Percentiles rank a stretch among this genome's conserved stretches.
These are phyloP conservation scores for Talaromyces sp. DNA, from an alignment of 2,329 filamentous ascomycete species.

Conservation along the genomic window DNA sequence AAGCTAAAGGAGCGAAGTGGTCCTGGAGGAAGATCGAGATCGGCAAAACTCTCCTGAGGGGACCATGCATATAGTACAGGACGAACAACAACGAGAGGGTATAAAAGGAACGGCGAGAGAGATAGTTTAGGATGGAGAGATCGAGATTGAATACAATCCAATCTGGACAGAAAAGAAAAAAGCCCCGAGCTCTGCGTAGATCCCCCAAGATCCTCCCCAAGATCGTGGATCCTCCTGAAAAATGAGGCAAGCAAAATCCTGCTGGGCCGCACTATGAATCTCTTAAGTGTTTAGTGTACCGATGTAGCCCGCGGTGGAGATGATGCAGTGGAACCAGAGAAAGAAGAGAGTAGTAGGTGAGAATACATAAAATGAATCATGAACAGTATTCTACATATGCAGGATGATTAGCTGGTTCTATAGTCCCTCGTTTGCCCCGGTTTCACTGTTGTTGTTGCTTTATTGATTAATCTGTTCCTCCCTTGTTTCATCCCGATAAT, in stretches of 20 bases:
- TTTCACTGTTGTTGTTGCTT: slow-evolving; percentile 15
- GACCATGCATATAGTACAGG: neutral
- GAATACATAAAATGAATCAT: neutral
- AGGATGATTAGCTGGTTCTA: too few relatives aligned
- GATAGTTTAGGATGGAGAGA: neutral
- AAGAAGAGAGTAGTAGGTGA: neutral
- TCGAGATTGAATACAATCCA: neutral
- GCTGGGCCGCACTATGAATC: neutral
- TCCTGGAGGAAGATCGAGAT: neutral
- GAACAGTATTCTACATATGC: too few relatives aligned
- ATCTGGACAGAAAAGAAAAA: neutral
- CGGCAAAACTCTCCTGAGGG: neutral
- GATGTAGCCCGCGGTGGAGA: too few relatives aligned
- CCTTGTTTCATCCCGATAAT: slow-evolving; percentile 24
- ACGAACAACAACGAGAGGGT: neutral
- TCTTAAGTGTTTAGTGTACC: too few relatives aligned
- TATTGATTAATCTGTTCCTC: slow-evolving; percentile 15
- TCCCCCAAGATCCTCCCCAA: neutral
- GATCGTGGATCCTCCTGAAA: slow-evolving; percentile 2
- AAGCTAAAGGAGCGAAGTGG: neutral
- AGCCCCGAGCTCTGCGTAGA: neutral
- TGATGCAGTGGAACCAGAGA: too few relatives aligned
- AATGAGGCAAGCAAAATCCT: slow-evolving; percentile 5
- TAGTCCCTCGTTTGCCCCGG: slow-evolving; percentile 12
- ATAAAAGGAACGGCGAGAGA: neutral